phyloP scores from a whole-genome alignment of 164 flowering plant species.

The Brasenia schreberi region DNA sequence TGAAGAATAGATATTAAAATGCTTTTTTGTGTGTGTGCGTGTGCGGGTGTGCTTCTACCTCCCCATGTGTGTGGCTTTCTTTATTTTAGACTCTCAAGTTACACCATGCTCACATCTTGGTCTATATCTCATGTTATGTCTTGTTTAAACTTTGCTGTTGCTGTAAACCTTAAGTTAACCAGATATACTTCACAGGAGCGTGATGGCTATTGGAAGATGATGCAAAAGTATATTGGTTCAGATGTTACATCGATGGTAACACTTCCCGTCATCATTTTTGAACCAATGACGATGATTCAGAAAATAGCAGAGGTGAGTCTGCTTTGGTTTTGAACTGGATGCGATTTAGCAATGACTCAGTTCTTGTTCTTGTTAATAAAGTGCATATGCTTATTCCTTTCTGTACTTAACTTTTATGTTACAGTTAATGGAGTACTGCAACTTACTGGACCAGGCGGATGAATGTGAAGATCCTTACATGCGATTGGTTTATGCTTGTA shows the following conservation, averaged over 20 bases:
- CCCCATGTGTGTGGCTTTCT: too few relatives aligned
- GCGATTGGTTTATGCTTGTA: constrained; percentile 63
- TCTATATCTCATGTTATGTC: too few relatives aligned
- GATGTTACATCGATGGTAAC: constrained; percentile 77
- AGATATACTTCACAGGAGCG: constrained; percentile 28
- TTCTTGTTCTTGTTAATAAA: neutral
- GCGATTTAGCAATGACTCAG: neutral
- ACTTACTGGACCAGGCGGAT: constrained; percentile 56
- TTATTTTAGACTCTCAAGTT: too few relatives aligned
- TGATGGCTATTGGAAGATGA: constrained; percentile 68
- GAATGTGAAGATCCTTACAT: constrained; percentile 68
- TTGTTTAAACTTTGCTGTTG: neutral
- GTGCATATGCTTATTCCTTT: neutral
- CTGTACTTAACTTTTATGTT: neutral
- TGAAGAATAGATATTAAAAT: too few relatives aligned
- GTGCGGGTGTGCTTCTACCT: too few relatives aligned
- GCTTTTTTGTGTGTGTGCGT: too few relatives aligned
- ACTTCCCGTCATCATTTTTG: constrained; percentile 66
- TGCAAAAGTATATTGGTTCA: constrained; percentile 61
- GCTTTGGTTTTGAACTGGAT: neutral
- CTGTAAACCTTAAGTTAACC: neutral
- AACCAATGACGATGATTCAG: constrained; percentile 77
- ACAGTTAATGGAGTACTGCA: constrained; percentile 69
- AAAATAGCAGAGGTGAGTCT: constrained; percentile 65
- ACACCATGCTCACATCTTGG: too few relatives aligned